Base-by-base conservation (phyloP, 106 monocot genomes). In the Narthecium ossifragum region DNA sequence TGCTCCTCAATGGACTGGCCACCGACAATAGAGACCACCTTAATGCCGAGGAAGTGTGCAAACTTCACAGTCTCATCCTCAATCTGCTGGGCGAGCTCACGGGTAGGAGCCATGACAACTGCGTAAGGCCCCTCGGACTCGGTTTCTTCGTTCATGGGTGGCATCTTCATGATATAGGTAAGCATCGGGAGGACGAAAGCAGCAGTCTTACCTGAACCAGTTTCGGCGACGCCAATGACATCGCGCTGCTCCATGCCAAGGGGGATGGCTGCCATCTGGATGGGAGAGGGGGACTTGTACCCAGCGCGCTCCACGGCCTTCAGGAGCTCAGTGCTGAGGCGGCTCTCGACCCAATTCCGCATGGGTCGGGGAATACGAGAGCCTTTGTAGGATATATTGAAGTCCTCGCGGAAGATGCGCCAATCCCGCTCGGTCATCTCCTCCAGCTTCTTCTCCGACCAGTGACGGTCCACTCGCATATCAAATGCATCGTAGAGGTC, bases 1-100 rank as follows among this genome's bases (percentile, higher is more conserved):
- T 96, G 96, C 56, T 96, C 96, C 60, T 96, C 96, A 25, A 96
- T 96, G 2, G 96, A 96, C 65, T 96, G 96, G 24, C 96, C 96
- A 34, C 96, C 96, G 21, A 96, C 96, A 66, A 96, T 90, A 0
- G 96, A 96, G 46, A 90, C 96, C 3, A 96, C 96, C 70, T 90
- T 96, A 51, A 96, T 90, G 13, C 90, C 96, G 49, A 96, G 62
- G 63, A 71, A 96, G 59, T 86, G 90, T 2, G 96, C 96, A 58
- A 96, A 96, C 55, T 90, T 96, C 33, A 90, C 83, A 10, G 96
- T 96, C 63, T 96, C 96, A 33, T 96, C 94, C 64, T 96, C 90
- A 64, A 96, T 96, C 70, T 90, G 90, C 67, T 90, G 96, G 0
- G 96, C 96, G 29, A 96, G 85, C 70, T 96, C 96, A 29, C 96